These are phyloP conservation scores for Ilyonectria destructans DNA, from an alignment of 2,329 filamentous ascomycete species.

Conservation along the genomic window DNA sequence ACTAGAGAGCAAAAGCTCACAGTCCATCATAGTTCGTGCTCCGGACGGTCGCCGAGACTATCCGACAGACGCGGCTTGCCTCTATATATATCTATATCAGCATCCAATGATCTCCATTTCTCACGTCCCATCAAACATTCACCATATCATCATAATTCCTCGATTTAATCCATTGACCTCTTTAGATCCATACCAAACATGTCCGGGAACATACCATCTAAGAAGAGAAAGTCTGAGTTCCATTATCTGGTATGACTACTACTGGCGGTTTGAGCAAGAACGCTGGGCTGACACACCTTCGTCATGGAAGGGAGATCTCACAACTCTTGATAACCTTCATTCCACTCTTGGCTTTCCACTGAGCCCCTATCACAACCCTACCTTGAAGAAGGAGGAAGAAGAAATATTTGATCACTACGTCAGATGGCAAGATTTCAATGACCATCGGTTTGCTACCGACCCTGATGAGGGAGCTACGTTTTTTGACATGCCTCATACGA, in stretches of 20 bases:
- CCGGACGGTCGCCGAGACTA: too few relatives aligned
- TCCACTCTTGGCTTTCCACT: slow-evolving; percentile 1
- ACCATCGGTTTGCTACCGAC: slow-evolving; percentile 9
- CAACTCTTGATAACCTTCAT: slow-evolving; percentile 19
- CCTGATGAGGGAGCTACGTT: slow-evolving; percentile 9
- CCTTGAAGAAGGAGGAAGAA: slow-evolving; percentile 11
- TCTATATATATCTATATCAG: too few relatives aligned
- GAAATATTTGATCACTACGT: slow-evolving; percentile 21
- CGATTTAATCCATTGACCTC: too few relatives aligned
- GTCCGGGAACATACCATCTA: neutral
- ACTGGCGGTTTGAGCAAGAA: neutral
- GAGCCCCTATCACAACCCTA: slow-evolving; percentile 15
- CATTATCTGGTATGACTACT: slow-evolving; percentile 15
- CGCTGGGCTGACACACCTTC: neutral
- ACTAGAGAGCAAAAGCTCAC: too few relatives aligned
- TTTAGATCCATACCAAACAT: too few relatives aligned
- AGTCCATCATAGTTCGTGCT: too few relatives aligned
- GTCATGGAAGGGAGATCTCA: slow-evolving; percentile 1
- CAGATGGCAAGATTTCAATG: slow-evolving; percentile 21
- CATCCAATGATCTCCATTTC: too few relatives aligned
- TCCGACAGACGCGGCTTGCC: too few relatives aligned
- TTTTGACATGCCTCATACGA: neutral
- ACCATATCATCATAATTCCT: too few relatives aligned
- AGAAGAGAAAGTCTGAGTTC: slow-evolving; percentile 18
- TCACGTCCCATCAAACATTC: too few relatives aligned